These are phyloP conservation scores for Saturnispora silvae DNA, from an alignment of 805 yeast species.

Conservation along the genomic window DNA sequence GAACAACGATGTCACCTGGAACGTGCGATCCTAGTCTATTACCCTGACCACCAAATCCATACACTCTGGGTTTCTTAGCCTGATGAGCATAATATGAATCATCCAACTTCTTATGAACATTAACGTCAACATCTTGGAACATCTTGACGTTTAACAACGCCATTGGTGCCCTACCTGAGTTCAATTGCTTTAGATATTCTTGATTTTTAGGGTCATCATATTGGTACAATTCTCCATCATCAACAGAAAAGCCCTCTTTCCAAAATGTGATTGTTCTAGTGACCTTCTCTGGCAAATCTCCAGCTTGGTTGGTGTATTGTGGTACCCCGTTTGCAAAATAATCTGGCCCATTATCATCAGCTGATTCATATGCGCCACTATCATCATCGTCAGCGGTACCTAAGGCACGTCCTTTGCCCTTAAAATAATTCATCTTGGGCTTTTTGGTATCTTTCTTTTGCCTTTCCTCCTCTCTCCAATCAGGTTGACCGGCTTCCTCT, in stretches of 20 bases:
- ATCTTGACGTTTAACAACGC: conserved; percentile 69
- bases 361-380: conserved; percentile 20
- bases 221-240: conserved; percentile 75
- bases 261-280: conserved; percentile 83
- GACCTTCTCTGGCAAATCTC: conserved; percentile 35
- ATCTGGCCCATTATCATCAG: conserved; percentile 8
- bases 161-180: conserved; percentile 86
- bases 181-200: conserved; percentile 65
- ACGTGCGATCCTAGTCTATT: conserved; percentile 83
- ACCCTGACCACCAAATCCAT: conserved; percentile 73
- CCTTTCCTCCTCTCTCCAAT: conserved; percentile 18
- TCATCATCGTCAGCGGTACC: conserved; percentile 35
- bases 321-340: no score
- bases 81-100: conserved; percentile 59
- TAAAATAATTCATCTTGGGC: conserved; percentile 27
- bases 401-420: conserved; percentile 43
- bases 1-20: conserved; percentile 47
- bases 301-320: no score
- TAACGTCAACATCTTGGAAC: conserved; percentile 91
- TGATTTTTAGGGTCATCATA: conserved; percentile 92
- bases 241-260: conserved; percentile 94
- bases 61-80: conserved; percentile 31
- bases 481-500: conserved; percentile 44
- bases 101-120: conserved; percentile 68
- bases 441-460: conserved; percentile 19